Percentiles rank a stretch among this genome's conserved stretches.
These are phyloP conservation scores for Penicillium mononematosum DNA, from an alignment of 495 filamentous ascomycete species.

Conservation along the genomic window DNA sequence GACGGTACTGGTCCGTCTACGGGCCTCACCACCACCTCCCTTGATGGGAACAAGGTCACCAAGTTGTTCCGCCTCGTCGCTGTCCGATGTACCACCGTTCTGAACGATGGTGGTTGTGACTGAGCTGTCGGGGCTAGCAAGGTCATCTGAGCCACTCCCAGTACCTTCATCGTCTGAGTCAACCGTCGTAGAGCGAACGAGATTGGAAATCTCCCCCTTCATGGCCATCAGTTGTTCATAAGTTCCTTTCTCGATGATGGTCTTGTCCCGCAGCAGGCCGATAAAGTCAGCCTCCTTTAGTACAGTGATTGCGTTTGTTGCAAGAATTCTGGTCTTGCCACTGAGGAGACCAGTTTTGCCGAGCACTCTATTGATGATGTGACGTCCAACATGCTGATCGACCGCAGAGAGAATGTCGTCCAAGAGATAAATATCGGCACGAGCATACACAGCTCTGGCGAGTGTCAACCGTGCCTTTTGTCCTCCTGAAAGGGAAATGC, in stretches of 20 bases:
- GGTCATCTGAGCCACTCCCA: slow-evolving; percentile 52
- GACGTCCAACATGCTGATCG: slow-evolving; percentile 94
- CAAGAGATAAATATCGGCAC: slow-evolving; percentile 93
- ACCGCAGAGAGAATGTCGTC: slow-evolving; percentile 96
- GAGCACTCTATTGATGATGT: slow-evolving; percentile 91
- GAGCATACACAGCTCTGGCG: slow-evolving; percentile 92
- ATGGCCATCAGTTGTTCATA: slow-evolving; percentile 89
- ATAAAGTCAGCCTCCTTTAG: slow-evolving; percentile 86
- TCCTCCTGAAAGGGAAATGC: slow-evolving; percentile 94
- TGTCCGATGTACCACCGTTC: slow-evolving; percentile 54
- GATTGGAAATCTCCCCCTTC: slow-evolving; percentile 83
- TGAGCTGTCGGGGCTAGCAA: slow-evolving; percentile 51
- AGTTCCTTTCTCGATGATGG: slow-evolving; percentile 81
- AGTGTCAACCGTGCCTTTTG: slow-evolving; percentile 96
- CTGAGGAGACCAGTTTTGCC: slow-evolving; percentile 78
- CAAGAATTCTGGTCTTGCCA: slow-evolving; percentile 88
- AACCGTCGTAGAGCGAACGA: slow-evolving; percentile 75
- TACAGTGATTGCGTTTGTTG: slow-evolving; percentile 94
- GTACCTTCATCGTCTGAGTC: slow-evolving; percentile 61
- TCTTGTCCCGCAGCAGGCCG: slow-evolving; percentile 75
- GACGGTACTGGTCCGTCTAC: slow-evolving; percentile 63
- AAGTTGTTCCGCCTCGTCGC: slow-evolving; percentile 72
- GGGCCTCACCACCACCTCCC: slow-evolving; percentile 42
- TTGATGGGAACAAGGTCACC: slow-evolving; percentile 70
- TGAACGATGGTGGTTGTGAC: slow-evolving; percentile 55